These are phyloP conservation scores for Quercus ilex DNA, from an alignment of 306 rosid genomes.

Conservation along the genomic window DNA sequence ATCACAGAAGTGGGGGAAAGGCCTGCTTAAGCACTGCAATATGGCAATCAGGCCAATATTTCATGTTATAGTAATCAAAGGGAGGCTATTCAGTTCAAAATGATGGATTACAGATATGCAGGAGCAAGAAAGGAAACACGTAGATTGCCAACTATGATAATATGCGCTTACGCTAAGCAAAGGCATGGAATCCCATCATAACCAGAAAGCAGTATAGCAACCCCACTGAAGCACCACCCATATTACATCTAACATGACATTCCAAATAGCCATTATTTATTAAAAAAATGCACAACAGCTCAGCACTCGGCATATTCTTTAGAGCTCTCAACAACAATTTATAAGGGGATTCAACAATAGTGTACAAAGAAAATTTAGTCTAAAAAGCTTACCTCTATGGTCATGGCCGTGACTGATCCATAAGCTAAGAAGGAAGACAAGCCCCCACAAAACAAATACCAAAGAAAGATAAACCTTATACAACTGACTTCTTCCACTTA, in stretches of 20 bases:
- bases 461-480: constrained; percentile 71
- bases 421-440: constrained; percentile 63
- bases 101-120: background rate
- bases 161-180: background rate
- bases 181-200: background rate
- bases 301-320: background rate
- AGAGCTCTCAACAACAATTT: background rate
- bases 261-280: background rate
- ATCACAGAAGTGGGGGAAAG: background rate
- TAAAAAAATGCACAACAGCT: background rate
- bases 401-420: constrained; percentile 71
- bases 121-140: background rate
- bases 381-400: constrained; percentile 46
- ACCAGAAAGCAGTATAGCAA: background rate
- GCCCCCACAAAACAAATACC: constrained; percentile 66
- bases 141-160: background rate
- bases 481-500: constrained; percentile 44
- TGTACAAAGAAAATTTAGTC: constrained; percentile 1
- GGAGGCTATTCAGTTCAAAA: background rate
- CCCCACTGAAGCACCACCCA: background rate
- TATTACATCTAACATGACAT: background rate
- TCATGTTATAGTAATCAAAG: background rate
- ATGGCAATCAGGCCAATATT: background rate
- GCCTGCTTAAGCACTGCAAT: background rate
- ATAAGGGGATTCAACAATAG: background rate